These are phyloP conservation scores for Solanum boliviense DNA, from an alignment of 257 asterid species.

Conservation along the genomic window DNA sequence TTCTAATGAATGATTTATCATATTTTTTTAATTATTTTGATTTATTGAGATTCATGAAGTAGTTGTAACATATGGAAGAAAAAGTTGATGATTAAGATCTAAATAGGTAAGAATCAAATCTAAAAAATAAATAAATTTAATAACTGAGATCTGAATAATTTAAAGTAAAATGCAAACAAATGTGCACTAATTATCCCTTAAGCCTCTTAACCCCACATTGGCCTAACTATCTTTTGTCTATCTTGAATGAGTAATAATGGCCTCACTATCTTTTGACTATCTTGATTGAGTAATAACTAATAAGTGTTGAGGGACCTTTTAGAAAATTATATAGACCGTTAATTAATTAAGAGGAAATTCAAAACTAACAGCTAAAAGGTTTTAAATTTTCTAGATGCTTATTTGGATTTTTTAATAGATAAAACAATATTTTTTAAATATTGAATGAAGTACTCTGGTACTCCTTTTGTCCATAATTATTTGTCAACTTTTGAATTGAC, in stretches of 20 bases:
- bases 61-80: neutral
- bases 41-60: neutral
- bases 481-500: no score
- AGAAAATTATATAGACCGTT: neutral
- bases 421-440: neutral
- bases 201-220: neutral
- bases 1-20: neutral
- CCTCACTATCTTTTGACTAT: neutral
- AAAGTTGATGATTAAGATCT: neutral
- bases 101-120: neutral
- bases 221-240: neutral
- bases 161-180: no score
- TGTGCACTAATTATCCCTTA: neutral
- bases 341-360: neutral
- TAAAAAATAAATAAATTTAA: no score
- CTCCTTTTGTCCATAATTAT: no score
- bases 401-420: neutral
- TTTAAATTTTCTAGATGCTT: neutral
- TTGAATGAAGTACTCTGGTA: neutral
- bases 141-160: no score
- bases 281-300: neutral
- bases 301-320: neutral
- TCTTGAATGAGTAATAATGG: neutral
- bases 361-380: neutral
- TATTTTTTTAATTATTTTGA: neutral